Evolutionary conservation across 108 stramenopile species (phyloP), one percentile per base, ranked within the genome.

Genomic region (Cyclotella baltica): DNA sequence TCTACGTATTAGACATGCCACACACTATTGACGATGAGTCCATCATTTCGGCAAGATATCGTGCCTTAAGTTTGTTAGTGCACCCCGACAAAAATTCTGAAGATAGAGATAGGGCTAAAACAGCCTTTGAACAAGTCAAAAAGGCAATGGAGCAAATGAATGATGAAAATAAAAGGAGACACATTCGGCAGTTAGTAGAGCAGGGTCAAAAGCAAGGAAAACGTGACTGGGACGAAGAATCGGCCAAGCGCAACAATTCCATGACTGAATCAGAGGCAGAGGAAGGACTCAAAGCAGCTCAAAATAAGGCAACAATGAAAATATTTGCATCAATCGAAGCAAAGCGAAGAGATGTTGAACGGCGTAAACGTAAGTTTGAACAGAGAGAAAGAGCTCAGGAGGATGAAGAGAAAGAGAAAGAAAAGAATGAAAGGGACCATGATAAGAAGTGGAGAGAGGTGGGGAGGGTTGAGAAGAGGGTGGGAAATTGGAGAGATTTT

Each of bases 401-500:
- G 62, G 94, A 96, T 65, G 91, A 90, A 16, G 88, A 91, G 67
- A 70, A 84, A 62, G 70, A 79, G 70, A 93, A 90, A 63, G 88
- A 91, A 72, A 76, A 83, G 28, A 78, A 87, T 10, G 88, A 86
- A 23, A 76, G 87, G 48, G 83, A 91, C 28, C 89, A 90, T 78
- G 88, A 96, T 62, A 89, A 90, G 68, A 62, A 80, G 28, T 96
- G 95, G 95, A 90, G 81, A 63, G 82, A 93, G 35, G 87, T 79
- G 28, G 84, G 85, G 33, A 81, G 95, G 3, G 90, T 92, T 1
- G 92, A 93, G 61, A 96, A 93, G 58, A 83, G 95, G 3, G 77
- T 96, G 55, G 92, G 95, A n/a, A 96, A 92, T 87, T 96, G 95
- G 95, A 75, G 95, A 55, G 87, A 93, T 55, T 96, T 96, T 83